Evolutionary conservation across 2,329 filamentous ascomycete genomes (phyloP).

Genomic region (Pseudopithomyces maydicus): DNA sequence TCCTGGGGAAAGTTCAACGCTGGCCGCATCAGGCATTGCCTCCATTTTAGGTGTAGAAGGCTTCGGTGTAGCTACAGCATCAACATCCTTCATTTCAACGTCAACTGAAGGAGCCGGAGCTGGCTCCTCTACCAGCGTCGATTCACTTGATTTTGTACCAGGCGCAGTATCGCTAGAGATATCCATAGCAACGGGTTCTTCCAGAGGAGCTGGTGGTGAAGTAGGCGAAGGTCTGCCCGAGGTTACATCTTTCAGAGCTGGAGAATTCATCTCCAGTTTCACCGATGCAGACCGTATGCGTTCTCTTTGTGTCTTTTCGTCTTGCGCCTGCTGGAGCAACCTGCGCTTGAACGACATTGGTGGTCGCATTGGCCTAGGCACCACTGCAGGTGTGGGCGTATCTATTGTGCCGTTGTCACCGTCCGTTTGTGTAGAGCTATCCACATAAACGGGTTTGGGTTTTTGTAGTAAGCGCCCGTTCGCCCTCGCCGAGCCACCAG

Average conservation of each 20-base stretch:
- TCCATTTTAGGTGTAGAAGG: slow-evolving; percentile 29
- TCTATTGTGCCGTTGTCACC: slow-evolving; percentile 15
- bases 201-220: slow-evolving; percentile 28
- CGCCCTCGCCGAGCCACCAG: slow-evolving; percentile 47
- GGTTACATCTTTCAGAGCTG: slow-evolving; percentile 37
- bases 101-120: slow-evolving; percentile 34
- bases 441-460: slow-evolving; percentile 39
- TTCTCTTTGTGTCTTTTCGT: slow-evolving; percentile 44
- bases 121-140: slow-evolving; percentile 29
- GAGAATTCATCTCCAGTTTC: slow-evolving; percentile 40
- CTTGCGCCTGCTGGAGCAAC: slow-evolving; percentile 44
- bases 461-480: slow-evolving; percentile 33
- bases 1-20: slow-evolving; percentile 21
- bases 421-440: slow-evolving; percentile 42
- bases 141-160: slow-evolving; percentile 23
- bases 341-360: slow-evolving; percentile 44
- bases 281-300: slow-evolving; percentile 42
- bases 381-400: slow-evolving; percentile 14
- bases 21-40: slow-evolving; percentile 36
- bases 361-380: slow-evolving; percentile 29
- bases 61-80: slow-evolving; percentile 18
- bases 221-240: slow-evolving; percentile 39
- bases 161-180: slow-evolving; percentile 26
- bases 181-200: slow-evolving; percentile 34
- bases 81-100: slow-evolving; percentile 55